A percentile compares a stretch with the other conserved stretches of the same genome.
phyloP scores from a whole-genome alignment of 345 rosid species.

The Syzygium jambos region DNA sequence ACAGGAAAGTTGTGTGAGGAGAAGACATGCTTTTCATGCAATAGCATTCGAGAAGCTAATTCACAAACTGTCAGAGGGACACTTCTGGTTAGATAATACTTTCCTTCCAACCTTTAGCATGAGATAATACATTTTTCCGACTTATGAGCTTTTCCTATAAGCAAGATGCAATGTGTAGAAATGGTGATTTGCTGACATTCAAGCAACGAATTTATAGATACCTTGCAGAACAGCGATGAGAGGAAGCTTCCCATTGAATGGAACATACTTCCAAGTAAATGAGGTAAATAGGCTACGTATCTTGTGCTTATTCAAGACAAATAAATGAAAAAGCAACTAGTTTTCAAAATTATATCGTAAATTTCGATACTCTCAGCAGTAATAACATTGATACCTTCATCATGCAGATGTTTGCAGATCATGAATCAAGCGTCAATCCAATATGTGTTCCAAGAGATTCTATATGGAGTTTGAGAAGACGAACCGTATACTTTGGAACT shows the following conservation, averaged over 20 bases:
- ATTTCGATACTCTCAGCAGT: neutral
- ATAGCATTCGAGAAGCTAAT: constrained; percentile 54
- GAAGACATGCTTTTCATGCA: constrained; percentile 68
- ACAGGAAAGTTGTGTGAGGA: constrained; percentile 51
- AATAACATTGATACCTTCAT: neutral
- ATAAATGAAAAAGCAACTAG: neutral
- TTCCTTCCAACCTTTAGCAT: neutral
- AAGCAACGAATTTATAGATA: constrained; percentile 37
- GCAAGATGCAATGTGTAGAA: neutral
- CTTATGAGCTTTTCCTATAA: neutral
- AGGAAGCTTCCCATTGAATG: constrained; percentile 92
- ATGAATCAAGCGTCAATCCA: constrained; percentile 68
- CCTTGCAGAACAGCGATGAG: constrained; percentile 94
- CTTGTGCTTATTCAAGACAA: neutral
- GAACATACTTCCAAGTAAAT: constrained; percentile 92
- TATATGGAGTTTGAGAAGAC: constrained; percentile 74
- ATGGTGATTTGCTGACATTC: constrained; percentile 7
- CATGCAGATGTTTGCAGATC: constrained; percentile 83
- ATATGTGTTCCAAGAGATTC: constrained; percentile 64
- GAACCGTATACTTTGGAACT: constrained; percentile 82
- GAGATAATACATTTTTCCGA: neutral
- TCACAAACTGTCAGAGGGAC: constrained; percentile 83
- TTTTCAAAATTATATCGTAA: neutral
- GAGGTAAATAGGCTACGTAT: constrained; percentile 38
- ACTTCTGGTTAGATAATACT: constrained; percentile 50